Evolutionary conservation across 805 yeast genomes (phyloP).

Genomic region (Myxozyma geophila): DNA sequence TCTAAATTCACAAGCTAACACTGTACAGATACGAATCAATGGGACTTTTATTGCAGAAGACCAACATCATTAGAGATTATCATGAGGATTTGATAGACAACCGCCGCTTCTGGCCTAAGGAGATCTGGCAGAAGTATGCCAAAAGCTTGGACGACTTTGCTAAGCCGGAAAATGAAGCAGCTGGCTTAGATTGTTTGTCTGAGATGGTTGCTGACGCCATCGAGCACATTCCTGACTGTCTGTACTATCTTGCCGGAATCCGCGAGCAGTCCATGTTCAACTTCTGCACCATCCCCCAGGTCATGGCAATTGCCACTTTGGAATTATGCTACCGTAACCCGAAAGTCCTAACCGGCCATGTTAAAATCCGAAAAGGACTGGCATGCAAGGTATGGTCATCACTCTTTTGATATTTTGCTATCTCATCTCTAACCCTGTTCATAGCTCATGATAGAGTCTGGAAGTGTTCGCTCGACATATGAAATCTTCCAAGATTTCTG

Average conservation of each 20-base stretch:
- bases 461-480: slow-evolving; percentile 76
- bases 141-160: slow-evolving; percentile 61
- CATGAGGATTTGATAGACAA: slow-evolving; percentile 90
- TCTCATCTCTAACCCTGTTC: background rate
- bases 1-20: background rate
- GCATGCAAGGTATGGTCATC: slow-evolving; percentile 48
- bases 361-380: slow-evolving; percentile 89
- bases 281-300: slow-evolving; percentile 98
- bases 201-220: slow-evolving; percentile 81
- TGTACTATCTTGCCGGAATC: slow-evolving; percentile 74
- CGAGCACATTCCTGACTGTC: slow-evolving; percentile 73
- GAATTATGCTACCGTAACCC: slow-evolving; percentile 84
- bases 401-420: background rate
- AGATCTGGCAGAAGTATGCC: slow-evolving; percentile 87
- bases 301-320: slow-evolving; percentile 96
- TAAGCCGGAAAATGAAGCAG: slow-evolving; percentile 51
- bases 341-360: slow-evolving; percentile 66
- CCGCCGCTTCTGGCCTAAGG: slow-evolving; percentile 94
- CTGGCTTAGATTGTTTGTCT: slow-evolving; percentile 76
- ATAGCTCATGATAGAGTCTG: slow-evolving; percentile 69
- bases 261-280: slow-evolving; percentile 82
- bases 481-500: slow-evolving; percentile 76
- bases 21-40: slow-evolving; percentile 64
- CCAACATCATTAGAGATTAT: slow-evolving; percentile 94
- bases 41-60: slow-evolving; percentile 95